Percentiles rank a stretch among this genome's conserved stretches.
Conservation (phyloP, 257 asterid genomes). For the Fraxinus quadrangulata region DNA sequence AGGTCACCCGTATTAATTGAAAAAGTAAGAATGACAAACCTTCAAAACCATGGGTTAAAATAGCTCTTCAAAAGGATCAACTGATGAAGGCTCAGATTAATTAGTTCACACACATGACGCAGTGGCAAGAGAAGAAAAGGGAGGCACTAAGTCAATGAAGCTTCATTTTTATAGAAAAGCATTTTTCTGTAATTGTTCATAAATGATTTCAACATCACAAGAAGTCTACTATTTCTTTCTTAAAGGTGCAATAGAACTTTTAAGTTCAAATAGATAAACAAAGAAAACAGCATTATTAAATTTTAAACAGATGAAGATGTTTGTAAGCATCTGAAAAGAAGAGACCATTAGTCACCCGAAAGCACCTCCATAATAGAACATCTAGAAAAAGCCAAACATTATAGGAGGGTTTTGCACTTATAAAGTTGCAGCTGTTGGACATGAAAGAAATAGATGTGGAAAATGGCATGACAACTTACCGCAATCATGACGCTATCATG, state of each 20-base stretch:
- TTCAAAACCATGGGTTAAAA: not conserved
- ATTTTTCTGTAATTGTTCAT: not conserved
- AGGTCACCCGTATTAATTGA: not conserved
- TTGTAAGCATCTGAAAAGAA: not conserved
- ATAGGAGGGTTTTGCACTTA: not conserved
- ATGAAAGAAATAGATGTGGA: conserved; percentile 18
- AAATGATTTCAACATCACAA: not conserved
- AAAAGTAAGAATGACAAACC: not conserved
- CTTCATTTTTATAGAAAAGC: not conserved
- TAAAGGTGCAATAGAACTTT: not conserved
- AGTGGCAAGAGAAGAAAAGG: not conserved
- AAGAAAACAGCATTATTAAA: not conserved
- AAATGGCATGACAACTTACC: conserved; percentile 50
- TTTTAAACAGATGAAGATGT: not conserved
- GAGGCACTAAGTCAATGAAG: not conserved
- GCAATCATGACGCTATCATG: conserved; percentile 97
- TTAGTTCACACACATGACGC: not conserved
- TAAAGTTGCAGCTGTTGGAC: conserved; percentile 7
- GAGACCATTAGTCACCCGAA: not conserved
- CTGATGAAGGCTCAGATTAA: not conserved
- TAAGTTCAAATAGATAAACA: not conserved
- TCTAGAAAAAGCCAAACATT: conserved; percentile 10
- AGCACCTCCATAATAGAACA: not conserved
- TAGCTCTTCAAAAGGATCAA: not conserved
- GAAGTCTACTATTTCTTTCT: not conserved